Evolutionary conservation across 2,329 filamentous ascomycete genomes (phyloP).

Genomic region (Venturia pyrina): DNA sequence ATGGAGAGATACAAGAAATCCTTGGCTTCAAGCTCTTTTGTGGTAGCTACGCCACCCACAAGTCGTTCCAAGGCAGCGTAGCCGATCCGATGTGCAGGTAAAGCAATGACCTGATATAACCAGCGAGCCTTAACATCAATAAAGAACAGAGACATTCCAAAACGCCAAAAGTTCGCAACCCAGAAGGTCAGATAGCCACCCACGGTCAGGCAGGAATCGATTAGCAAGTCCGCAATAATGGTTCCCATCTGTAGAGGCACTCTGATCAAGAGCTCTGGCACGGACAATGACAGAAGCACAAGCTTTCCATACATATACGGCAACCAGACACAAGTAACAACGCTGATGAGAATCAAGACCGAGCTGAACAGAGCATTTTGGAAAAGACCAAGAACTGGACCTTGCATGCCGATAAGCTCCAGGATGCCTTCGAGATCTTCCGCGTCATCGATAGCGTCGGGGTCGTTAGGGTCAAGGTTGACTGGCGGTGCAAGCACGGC

Average conservation of each 20-base stretch:
- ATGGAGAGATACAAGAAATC: conserved; percentile 13
- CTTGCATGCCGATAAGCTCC: conserved; percentile 93
- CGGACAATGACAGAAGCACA: conserved; percentile 67
- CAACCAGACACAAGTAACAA: conserved; percentile 76
- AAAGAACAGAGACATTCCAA: neutral
- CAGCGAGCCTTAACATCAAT: conserved; percentile 2
- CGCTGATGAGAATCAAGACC: conserved; percentile 76
- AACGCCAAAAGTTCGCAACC: neutral
- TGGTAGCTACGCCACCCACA: neutral
- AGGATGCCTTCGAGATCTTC: conserved; percentile 95
- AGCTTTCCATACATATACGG: conserved; percentile 89
- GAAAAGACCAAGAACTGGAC: conserved; percentile 76
- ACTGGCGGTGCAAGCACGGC: conserved; percentile 46
- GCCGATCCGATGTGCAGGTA: neutral
- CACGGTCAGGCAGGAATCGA: conserved; percentile 62
- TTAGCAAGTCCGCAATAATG: conserved; percentile 63
- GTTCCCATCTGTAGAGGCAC: conserved; percentile 65
- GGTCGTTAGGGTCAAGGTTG: conserved; percentile 57
- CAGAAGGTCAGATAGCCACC: conserved; percentile 34
- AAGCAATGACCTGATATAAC: neutral
- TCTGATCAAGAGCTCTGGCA: conserved; percentile 57
- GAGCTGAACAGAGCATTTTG: conserved; percentile 94
- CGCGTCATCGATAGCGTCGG: conserved; percentile 66
- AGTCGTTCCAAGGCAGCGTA: conserved; percentile 8
- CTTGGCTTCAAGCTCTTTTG: conserved; percentile 5